phyloP scores from a whole-genome alignment of 441 rosid genomes.

The Gossypium davidsonii region DNA sequence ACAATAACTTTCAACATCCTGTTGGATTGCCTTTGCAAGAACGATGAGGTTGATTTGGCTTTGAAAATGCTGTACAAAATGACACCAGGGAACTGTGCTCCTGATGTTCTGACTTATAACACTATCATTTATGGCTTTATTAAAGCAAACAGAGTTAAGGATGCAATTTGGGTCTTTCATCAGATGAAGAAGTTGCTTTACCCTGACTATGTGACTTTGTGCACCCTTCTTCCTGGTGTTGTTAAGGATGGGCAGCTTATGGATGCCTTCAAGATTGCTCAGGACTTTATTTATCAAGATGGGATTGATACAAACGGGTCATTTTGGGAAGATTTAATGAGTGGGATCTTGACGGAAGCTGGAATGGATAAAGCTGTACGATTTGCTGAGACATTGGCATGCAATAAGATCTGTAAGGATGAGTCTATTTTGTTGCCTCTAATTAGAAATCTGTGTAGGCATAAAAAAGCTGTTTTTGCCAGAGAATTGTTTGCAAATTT shows the following conservation, averaged over 20 bases:
- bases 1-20: conserved; percentile 77
- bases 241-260: conserved; percentile 53
- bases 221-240: conserved; percentile 83
- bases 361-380: conserved; percentile 50
- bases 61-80: conserved; percentile 57
- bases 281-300: conserved; percentile 44
- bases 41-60: conserved; percentile 67
- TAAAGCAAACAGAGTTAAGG: conserved; percentile 46
- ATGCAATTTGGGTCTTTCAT: conserved; percentile 73
- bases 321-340: conserved; percentile 75
- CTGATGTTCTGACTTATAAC: conserved; percentile 82
- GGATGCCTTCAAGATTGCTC: conserved; percentile 60
- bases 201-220: conserved; percentile 77
- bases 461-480: conserved; percentile 47
- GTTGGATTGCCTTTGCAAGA: conserved; percentile 89
- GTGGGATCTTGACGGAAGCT: conserved; percentile 59
- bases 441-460: conserved; percentile 57
- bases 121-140: conserved; percentile 67
- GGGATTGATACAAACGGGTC: conserved; percentile 17
- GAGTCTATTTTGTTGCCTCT: conserved; percentile 62
- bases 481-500: conserved; percentile 46
- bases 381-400: conserved; percentile 59
- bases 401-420: conserved; percentile 39
- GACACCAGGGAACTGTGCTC: conserved; percentile 51
- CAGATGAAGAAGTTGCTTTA: conserved; percentile 74